Conservation (phyloP, 225 moss, liverwort and hornwort genomes). For the Neckera pumila region DNA sequence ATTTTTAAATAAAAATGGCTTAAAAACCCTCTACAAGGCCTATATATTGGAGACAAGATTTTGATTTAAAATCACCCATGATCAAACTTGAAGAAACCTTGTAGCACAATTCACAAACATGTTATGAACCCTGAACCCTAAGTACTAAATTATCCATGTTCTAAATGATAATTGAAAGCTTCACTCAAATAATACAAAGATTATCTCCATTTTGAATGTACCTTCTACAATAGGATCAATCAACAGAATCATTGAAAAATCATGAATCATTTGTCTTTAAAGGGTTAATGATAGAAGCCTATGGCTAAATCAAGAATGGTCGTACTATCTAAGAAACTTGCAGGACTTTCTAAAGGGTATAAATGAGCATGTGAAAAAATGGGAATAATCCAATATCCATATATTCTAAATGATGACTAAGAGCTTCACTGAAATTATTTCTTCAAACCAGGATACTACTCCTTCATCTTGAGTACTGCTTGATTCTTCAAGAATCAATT, state of each 20-base stretch:
- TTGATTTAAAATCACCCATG: background rate
- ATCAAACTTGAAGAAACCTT: background rate
- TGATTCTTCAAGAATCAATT: background rate
- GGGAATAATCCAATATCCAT: rapidly evolving
- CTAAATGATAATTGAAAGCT: too few relatives aligned
- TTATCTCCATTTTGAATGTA: too few relatives aligned
- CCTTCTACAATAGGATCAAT: too few relatives aligned
- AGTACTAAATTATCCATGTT: background rate
- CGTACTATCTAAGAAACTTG: too few relatives aligned
- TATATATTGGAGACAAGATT: background rate
- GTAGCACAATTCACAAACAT: background rate
- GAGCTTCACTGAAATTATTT: background rate
- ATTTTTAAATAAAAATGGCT: background rate
- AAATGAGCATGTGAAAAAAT: too few relatives aligned
- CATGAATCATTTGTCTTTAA: too few relatives aligned
- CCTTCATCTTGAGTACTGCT: background rate
- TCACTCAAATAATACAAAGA: too few relatives aligned
- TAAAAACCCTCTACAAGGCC: background rate
- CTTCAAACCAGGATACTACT: background rate
- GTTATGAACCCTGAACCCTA: background rate
- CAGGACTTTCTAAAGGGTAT: too few relatives aligned
- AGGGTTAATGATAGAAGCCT: too few relatives aligned
- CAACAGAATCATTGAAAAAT: too few relatives aligned
- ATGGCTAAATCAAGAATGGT: too few relatives aligned
- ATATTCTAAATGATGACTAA: background rate